phyloP scores from a whole-genome alignment of 2,329 filamentous ascomycete species.

The Colletotrichum sp. region DNA sequence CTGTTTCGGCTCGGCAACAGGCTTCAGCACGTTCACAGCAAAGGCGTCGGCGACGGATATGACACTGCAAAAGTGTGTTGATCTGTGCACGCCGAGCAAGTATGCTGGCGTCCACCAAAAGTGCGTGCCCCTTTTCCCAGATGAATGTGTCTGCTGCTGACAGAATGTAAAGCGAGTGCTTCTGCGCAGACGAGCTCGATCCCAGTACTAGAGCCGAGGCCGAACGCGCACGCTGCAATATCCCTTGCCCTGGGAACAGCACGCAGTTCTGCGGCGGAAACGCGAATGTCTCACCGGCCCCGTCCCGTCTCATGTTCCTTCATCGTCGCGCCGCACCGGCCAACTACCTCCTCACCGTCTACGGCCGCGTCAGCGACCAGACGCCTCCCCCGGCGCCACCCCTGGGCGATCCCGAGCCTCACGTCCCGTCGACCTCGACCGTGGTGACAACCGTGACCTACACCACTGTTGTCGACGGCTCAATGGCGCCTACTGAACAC shows the following conservation, averaged over 20 bases:
- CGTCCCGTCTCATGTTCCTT: slow-evolving; percentile 8
- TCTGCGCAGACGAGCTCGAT: slow-evolving; percentile 49
- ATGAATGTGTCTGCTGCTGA: neutral
- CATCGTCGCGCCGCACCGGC: slow-evolving; percentile 32
- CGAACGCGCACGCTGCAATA: slow-evolving; percentile 37
- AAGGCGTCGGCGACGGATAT: slow-evolving; percentile 36
- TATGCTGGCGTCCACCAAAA: slow-evolving; percentile 46
- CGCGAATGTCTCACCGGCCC: slow-evolving; percentile 8
- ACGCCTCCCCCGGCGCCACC: slow-evolving; percentile 37
- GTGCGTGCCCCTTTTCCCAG: neutral
- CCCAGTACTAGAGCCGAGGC: slow-evolving; percentile 40
- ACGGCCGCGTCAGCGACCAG: slow-evolving; percentile 39
- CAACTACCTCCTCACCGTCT: slow-evolving; percentile 46
- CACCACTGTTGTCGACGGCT: slow-evolving; percentile 37
- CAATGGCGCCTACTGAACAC: slow-evolving; percentile 36
- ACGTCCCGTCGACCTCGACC: slow-evolving; percentile 25
- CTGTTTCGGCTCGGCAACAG: slow-evolving; percentile 45
- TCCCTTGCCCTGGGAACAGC: slow-evolving; percentile 46
- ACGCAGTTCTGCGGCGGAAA: slow-evolving; percentile 48
- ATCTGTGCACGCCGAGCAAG: slow-evolving; percentile 36
- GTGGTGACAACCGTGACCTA: slow-evolving; percentile 32
- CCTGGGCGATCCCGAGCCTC: slow-evolving; percentile 28
- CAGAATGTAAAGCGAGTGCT: slow-evolving; percentile 36
- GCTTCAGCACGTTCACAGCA: slow-evolving; percentile 39
- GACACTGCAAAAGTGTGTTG: slow-evolving; percentile 44